Evolutionary conservation across 805 yeast species (phyloP).

Genomic region (Trichomonascus vanleenenianus): DNA sequence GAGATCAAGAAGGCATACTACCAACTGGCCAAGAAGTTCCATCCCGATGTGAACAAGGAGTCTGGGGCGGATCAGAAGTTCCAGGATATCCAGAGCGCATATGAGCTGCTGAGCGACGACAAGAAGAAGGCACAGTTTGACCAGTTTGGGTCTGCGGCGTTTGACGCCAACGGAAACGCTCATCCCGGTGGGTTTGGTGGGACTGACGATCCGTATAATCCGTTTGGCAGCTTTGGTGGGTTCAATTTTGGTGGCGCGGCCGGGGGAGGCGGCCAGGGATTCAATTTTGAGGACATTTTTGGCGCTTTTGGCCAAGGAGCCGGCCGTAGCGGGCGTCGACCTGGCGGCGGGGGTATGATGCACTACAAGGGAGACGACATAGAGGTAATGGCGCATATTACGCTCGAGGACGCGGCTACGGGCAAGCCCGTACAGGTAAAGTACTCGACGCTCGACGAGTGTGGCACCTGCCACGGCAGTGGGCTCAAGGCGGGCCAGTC

Average conservation of each 20-base stretch:
- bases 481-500: constrained; percentile 74
- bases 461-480: constrained; percentile 73
- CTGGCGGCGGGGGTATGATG: constrained; percentile 42
- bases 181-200: constrained; percentile 46
- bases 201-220: constrained; percentile 37
- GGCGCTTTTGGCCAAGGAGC: constrained; percentile 40
- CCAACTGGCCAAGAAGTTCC: constrained; percentile 85
- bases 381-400: constrained; percentile 65
- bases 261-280: constrained; percentile 29
- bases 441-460: constrained; percentile 67
- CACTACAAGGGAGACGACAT: constrained; percentile 86
- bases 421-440: constrained; percentile 62
- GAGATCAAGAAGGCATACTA: constrained; percentile 94
- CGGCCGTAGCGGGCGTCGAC: constrained; percentile 30
- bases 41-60: constrained; percentile 95
- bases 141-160: constrained; percentile 84
- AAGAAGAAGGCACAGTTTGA: constrained; percentile 83
- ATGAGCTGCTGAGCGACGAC: constrained; percentile 82
- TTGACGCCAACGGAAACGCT: constrained; percentile 47
- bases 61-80: constrained; percentile 79
- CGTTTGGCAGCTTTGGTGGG: constrained; percentile 29
- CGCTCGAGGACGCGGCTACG: constrained; percentile 80
- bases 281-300: constrained; percentile 58
- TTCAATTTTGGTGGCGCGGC: constrained; percentile 34
- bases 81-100: constrained; percentile 90